Base-by-base conservation (phyloP, 2,329 filamentous ascomycete species). In the Penicillium sp. region DNA sequence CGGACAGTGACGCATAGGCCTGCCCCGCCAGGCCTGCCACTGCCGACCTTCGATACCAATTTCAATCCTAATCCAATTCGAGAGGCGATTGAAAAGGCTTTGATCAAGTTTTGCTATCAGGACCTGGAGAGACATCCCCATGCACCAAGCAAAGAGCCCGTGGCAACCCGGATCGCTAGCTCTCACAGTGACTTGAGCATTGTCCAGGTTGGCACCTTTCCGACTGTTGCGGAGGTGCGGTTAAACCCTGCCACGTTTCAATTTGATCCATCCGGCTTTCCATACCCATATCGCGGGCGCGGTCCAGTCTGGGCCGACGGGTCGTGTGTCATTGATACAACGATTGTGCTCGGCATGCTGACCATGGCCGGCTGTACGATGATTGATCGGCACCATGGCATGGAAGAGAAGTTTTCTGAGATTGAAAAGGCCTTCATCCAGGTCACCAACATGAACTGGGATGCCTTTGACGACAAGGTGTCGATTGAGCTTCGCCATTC, bases 341-440 rank as follows among this genome's bases (percentile, higher is more conserved):
- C 67, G 5, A 73, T 78, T 48, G 70, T 76, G n/a, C 63, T 69
- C 2, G 76, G 72, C 1, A 74, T 64, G 54, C 58, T 79, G n/a
- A 67, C 75, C 6, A 69, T 76, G 43, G 73, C 69, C 5, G 76
- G 76, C 11, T 74, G 70, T 11, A 77, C 76, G 1, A 64, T 63
- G 7, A 61, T 69, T 5, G 76, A 78, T 50, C 68, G 68, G 17
- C 47, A 57, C 17, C 20, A 51, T 7, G 55, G 55, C 3, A 68
- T 68, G 67, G 43, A 57, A 7, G 41, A 50, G 0, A 35, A 51
- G 6, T 63, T 72, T 8, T 65, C 54, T 12, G 35, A 55, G 1
- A 31, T 63, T 10, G 67, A 73, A 54, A 63, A 59, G 31, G 61
- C 67, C 4, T 77, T 69, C 35, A 67, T 74, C 22, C 67, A 72